Evolutionary conservation across 2,329 filamentous ascomycete species (phyloP), one percentile per base, ranked within the genome.

Genomic region (Ophiostoma sp.): DNA sequence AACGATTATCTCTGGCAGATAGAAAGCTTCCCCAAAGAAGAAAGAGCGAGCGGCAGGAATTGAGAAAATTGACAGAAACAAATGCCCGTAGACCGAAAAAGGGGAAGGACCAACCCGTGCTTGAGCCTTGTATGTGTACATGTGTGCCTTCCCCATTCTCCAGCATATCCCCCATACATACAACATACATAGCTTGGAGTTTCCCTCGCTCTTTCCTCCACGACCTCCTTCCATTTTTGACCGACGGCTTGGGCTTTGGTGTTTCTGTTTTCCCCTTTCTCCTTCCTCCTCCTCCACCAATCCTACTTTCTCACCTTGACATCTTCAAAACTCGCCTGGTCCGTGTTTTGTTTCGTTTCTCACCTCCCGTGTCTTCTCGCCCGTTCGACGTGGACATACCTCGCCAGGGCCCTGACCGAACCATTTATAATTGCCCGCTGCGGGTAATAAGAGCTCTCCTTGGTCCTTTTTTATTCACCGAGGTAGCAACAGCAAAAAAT

Each of bases 91-190:
- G 36, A 50, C 17, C 42, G 55, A 28, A 31, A 52, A 52, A 22
- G 70, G 57, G 66, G 45, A 73, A 73, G 68, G 31, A 70, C 8
- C 66, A 61, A n/a, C 45, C 11, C 28, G 31, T 42, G 17, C 31
- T 72, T 50, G 22, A 25, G 70, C 63, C 17, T 33, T 31, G 42
- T 50, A 31, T 25, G 19, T 66, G 61, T 33, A 22, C 28, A 66
- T 42, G 39, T 48, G 15, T 19, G 15, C 63, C 39, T 66, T 66
- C 63, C 39, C 63, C 39, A 48, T 66, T 66, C 63, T 48, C 39
- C 39, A 19, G 39, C 63, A 45, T 19, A 17, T 9, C 2, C 22
- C 39, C 8, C 22, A 15, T 33, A 17, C n/a, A n/a, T n/a, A 15
- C 25, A 42, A 4, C 39, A 22, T 48, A 52, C 45, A 69, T 55